phyloP scores from a whole-genome alignment of 1,284 basidiomycete species.

The Rhodotorula sp. region DNA sequence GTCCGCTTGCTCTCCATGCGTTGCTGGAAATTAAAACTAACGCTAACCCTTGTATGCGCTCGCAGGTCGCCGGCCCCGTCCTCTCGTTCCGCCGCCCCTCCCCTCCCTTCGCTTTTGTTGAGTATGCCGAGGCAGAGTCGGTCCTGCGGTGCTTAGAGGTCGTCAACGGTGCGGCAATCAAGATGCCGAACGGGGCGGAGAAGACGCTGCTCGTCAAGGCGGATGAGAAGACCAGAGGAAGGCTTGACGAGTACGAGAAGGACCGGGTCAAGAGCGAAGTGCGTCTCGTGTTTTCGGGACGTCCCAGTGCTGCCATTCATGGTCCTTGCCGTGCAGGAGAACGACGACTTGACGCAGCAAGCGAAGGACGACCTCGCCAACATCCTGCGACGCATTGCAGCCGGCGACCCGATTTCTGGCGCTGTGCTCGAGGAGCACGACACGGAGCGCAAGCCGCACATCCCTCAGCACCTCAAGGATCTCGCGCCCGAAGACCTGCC shows the following conservation, averaged over 20 bases:
- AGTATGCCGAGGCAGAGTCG: conserved; percentile 47
- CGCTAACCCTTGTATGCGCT: too few species aligned
- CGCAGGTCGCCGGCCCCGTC: conserved; percentile 43
- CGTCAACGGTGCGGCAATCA: conserved; percentile 42
- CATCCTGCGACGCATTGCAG: conserved; percentile 28
- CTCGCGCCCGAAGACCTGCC: conserved; percentile 47
- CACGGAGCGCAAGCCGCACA: conserved; percentile 1
- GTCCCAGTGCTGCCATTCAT: neutral
- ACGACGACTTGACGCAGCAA: conserved; percentile 31
- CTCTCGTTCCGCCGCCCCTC: conserved; percentile 44
- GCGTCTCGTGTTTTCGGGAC: conserved; percentile 1
- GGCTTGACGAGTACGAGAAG: conserved; percentile 45
- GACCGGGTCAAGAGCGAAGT: conserved; percentile 42
- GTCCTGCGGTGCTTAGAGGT: conserved; percentile 46
- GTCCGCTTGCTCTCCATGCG: neutral
- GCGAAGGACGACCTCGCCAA: conserved; percentile 33
- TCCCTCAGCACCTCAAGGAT: conserved; percentile 44
- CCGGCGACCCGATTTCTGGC: conserved; percentile 24
- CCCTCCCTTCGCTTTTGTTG: conserved; percentile 47
- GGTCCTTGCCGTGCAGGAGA: conserved; percentile 9
- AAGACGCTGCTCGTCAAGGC: conserved; percentile 45
- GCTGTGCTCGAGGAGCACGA: conserved; percentile 12
- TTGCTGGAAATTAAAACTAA: neutral
- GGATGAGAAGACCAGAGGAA: conserved; percentile 45
- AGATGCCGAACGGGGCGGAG: conserved; percentile 35